Conservation (phyloP, 1,284 basidiomycete genomes). For the Cryptococcus sp. region DNA sequence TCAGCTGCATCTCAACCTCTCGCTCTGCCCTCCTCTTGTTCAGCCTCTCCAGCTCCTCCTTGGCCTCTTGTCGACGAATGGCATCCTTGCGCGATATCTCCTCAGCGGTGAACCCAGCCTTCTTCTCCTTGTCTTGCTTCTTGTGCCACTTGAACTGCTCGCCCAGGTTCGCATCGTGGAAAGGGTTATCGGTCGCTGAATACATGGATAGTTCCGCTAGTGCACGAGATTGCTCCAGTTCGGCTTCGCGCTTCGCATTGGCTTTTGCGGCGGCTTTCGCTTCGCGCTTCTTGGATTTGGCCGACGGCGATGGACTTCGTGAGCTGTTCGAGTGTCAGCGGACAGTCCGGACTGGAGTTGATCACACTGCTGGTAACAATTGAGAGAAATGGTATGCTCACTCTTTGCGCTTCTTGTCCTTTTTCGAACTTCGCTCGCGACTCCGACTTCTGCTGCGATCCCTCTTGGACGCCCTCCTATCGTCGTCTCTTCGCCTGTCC, state of each 20-base stretch:
- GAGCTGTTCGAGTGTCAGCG: constrained; percentile 30
- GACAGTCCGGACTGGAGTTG: no score
- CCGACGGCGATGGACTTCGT: constrained; percentile 42
- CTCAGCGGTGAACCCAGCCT: constrained; percentile 74
- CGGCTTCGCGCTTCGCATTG: constrained; percentile 74
- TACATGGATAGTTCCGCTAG: constrained; percentile 83
- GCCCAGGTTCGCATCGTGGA: constrained; percentile 92
- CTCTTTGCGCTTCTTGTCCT: constrained; percentile 41
- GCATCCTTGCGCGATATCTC: constrained; percentile 82
- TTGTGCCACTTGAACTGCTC: constrained; percentile 99
- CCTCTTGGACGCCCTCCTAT: constrained; percentile 26
- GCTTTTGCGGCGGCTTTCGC: constrained; percentile 75
- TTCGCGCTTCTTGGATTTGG: constrained; percentile 62
- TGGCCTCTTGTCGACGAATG: constrained; percentile 80
- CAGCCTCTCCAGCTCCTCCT: constrained; percentile 90
- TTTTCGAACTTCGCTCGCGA: constrained; percentile 39
- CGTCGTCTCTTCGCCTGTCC: constrained; percentile 23
- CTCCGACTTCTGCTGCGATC: constrained; percentile 33
- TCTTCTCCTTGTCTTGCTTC: constrained; percentile 93
- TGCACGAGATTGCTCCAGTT: constrained; percentile 82
- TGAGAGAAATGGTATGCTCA: constrained; percentile 1
- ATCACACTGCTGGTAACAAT: neutral
- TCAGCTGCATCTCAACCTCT: constrained; percentile 79
- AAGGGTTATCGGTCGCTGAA: constrained; percentile 89
- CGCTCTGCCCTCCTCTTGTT: constrained; percentile 87